Base-by-base conservation (phyloP, 768 basidiomycete species). In the Boletus huronensis region DNA sequence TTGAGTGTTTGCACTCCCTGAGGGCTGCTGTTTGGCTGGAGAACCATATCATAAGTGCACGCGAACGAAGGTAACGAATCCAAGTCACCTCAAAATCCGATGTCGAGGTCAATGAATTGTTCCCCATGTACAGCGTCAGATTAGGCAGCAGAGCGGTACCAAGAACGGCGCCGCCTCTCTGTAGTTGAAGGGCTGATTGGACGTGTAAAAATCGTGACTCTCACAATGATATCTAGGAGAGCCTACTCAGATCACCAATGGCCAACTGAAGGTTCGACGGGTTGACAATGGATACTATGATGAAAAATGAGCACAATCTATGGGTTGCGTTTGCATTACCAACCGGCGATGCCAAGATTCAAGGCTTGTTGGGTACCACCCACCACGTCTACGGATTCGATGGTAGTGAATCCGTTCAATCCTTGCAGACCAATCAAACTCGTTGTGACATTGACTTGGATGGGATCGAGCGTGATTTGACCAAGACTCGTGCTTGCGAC, bases 391-490 rank as follows among this genome's bases (percentile, higher is more conserved):
- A 90, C 85, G 14, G 63, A 71, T 25, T 76, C 70, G 51, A 90
- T 86, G 7, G 71, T 72, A 9, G 79, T 82, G 60, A 77, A 68
- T 10, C 78, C 79, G 41, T 83, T 77, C 39, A 89, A 67, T 28
- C 87, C 86, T 61, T 77, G 76, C 13, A 90, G 67, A 31, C 88
- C 88, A 21, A 74, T 70, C 45, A 90, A 69, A 16, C 72, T 75
- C 5, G 84, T 82, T 7, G 84, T 75, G 3, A 88, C 87, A 58
- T 88, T 82, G 65, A 90, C 85, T 53, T 80, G 81, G 67, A 90
- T 88, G 6, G 84, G 78, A 64, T 86, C 79, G 8, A 90, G 75
- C n/a, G 80, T 82, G 53, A 90, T 81, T 59, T 79, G 74, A 36
- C 87, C 87, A 50, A 88, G 75, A 63, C 78, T 81, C 63, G 77